Evolutionary conservation across 2,329 filamentous ascomycete species (phyloP), one percentile per base, ranked within the genome.

Genomic region (Beauveria brongniartii): DNA sequence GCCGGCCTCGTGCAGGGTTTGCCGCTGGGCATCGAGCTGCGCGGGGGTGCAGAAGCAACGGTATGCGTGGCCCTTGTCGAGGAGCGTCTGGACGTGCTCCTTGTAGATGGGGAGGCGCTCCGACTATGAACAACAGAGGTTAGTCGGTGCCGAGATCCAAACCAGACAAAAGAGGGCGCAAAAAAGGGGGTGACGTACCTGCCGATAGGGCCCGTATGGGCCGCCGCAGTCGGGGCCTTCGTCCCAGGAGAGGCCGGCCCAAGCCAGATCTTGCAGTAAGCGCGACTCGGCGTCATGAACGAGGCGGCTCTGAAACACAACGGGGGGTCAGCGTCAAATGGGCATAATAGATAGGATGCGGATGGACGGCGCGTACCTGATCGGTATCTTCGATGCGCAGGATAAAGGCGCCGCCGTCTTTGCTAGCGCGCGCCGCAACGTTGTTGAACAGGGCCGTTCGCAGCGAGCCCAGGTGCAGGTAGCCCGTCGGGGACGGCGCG

Each of bases 401-500:
- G 12, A 99, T 75, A 69, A 99, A 99, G 71, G 96, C 89, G 7
- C 94, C 94, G 5, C 89, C 87, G 3, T 70, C 69, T 18, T 59
- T 53, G 0, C 94, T 96, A 3, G 88, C 85, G 69, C 87, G 90
- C 0, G 94, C 92, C n/a, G 96, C 81, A 5, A 99, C 78, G 67
- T 93, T 97, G 69, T 96, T 97, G 78, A 92, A 97, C n/a, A 99
- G 75, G 0, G 95, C 95, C 0, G 94, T 99, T 62, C 94, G 82
- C 41, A 99, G 74, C 0, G 92, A 96, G 4, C 94, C 94, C 14
- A 99, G 80, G 74, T 99, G 94, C 26, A 99, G 81, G 68, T 93
- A 92, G 1, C 94, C 94, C 0, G 94, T 99, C 0, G 94, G 94
- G 1, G 94, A 97, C 0, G 94, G 94, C 1, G 95, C 94, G 74